Evolutionary conservation across 31 red algal species (phyloP).

Genomic region (Endocladia muricata): DNA sequence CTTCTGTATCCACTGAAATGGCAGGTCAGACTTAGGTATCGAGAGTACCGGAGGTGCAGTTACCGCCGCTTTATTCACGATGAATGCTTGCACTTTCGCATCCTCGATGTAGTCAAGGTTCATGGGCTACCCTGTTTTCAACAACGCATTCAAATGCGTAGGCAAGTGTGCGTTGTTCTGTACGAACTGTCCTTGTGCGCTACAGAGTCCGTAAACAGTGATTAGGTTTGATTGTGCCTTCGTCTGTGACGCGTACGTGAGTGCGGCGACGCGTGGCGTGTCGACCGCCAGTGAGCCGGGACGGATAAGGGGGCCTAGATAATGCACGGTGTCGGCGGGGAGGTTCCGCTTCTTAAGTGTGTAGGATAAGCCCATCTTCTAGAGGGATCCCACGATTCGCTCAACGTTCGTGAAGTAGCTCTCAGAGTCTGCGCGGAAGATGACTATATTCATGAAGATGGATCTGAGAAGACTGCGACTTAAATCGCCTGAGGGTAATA

Average conservation of each 20-base stretch:
- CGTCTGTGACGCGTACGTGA: not conserved
- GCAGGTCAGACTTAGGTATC: slow-evolving; percentile 10
- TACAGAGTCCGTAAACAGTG: not conserved
- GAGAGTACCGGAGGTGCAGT: not conserved
- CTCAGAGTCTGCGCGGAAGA: slow-evolving; percentile 15
- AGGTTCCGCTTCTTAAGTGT: slow-evolving; percentile 19
- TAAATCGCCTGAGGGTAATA: slow-evolving; percentile 15
- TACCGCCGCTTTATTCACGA: not conserved
- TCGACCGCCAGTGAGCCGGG: slow-evolving; percentile 1
- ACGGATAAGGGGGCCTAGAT: slow-evolving; percentile 22
- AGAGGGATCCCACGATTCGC: not conserved
- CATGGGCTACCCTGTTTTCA: not conserved
- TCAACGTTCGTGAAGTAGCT: slow-evolving; percentile 24
- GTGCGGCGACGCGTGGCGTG: not conserved
- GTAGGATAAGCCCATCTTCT: not conserved
- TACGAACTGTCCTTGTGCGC: slow-evolving; percentile 9
- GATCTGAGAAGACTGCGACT: slow-evolving; percentile 16
- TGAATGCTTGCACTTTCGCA: not conserved
- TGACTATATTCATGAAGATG: slow-evolving; percentile 53
- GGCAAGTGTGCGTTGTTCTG: not conserved
- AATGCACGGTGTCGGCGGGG: not conserved
- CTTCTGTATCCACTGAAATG: slow-evolving; percentile 16
- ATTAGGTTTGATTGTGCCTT: slow-evolving; percentile 14
- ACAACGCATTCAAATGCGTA: not conserved
- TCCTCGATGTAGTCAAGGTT: not conserved